Evolutionary conservation across 2,329 filamentous ascomycete species (phyloP).

Genomic region (Aspergillus ochraceus): DNA sequence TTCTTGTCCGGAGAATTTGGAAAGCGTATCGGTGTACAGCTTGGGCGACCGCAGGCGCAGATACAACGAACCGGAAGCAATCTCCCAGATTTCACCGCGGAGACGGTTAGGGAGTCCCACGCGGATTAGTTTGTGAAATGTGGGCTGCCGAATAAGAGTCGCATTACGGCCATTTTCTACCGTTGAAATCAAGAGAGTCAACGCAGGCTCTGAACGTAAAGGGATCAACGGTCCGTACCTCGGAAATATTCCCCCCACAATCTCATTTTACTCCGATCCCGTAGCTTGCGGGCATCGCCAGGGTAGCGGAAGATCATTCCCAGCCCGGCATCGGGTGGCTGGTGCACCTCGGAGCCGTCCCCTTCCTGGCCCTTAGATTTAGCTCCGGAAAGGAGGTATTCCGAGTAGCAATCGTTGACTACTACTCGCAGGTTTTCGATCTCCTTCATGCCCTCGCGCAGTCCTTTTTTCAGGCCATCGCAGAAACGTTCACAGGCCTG

Average conservation of each 20-base stretch:
- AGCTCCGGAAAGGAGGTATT: constrained; percentile 65
- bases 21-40: constrained; percentile 78
- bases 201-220: background rate
- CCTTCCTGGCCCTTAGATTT: constrained; percentile 51
- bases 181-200: constrained; percentile 3
- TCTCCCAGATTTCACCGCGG: constrained; percentile 92
- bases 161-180: constrained; percentile 88
- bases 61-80: constrained; percentile 88
- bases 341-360: constrained; percentile 45
- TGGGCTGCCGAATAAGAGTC: constrained; percentile 90
- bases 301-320: constrained; percentile 94
- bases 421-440: constrained; percentile 82
- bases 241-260: constrained; percentile 95
- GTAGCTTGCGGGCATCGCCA: constrained; percentile 87
- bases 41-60: constrained; percentile 82
- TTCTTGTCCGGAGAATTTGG: constrained; percentile 78
- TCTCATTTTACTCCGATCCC: constrained; percentile 95
- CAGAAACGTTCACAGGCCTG: constrained; percentile 93
- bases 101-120: constrained; percentile 92
- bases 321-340: constrained; percentile 85
- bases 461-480: constrained; percentile 86
- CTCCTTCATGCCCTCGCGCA: constrained; percentile 83
- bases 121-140: constrained; percentile 94
- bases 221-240: constrained; percentile 30
- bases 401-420: constrained; percentile 84